A percentile compares a stretch with the other conserved stretches of the same genome.
phyloP scores from a whole-genome alignment of 2,329 filamentous ascomycete genomes.

The Penicillium expansum region DNA sequence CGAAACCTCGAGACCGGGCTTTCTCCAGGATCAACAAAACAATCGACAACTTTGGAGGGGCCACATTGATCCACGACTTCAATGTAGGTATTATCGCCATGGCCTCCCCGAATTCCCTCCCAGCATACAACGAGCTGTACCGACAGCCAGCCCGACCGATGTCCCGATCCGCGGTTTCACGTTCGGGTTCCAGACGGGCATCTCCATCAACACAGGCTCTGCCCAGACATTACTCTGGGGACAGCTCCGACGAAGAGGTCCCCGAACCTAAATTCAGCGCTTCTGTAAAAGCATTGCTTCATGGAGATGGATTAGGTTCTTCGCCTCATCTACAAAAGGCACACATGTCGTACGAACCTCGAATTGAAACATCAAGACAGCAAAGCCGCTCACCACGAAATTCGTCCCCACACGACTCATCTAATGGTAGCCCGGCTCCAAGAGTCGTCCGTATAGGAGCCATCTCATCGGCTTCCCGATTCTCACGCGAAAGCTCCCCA shows the following conservation, averaged over 20 bases:
- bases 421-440: constrained; percentile 43
- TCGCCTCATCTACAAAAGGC: constrained; percentile 44
- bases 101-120: constrained; percentile 40
- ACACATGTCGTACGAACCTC: constrained; percentile 26
- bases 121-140: constrained; percentile 36
- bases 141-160: constrained; percentile 39
- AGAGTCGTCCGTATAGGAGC: constrained; percentile 43
- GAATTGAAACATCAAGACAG: constrained; percentile 28
- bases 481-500: constrained; percentile 41
- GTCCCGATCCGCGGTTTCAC: constrained; percentile 38
- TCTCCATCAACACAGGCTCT: constrained; percentile 29
- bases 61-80: constrained; percentile 29
- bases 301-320: constrained; percentile 50
- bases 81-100: constrained; percentile 30
- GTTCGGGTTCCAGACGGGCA: constrained; percentile 32
- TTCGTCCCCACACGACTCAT: constrained; percentile 38
- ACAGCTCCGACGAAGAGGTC: constrained; percentile 93
- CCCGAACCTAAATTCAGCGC: constrained; percentile 89
- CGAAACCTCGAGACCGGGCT: constrained; percentile 17
- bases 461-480: constrained; percentile 28
- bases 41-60: constrained; percentile 23
- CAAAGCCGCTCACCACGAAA: constrained; percentile 35
- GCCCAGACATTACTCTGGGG: constrained; percentile 52
- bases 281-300: constrained; percentile 79
- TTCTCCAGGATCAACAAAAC: constrained; percentile 26